phyloP scores from a whole-genome alignment of 106 monocot genomes.

The Iris macrosiphon region DNA sequence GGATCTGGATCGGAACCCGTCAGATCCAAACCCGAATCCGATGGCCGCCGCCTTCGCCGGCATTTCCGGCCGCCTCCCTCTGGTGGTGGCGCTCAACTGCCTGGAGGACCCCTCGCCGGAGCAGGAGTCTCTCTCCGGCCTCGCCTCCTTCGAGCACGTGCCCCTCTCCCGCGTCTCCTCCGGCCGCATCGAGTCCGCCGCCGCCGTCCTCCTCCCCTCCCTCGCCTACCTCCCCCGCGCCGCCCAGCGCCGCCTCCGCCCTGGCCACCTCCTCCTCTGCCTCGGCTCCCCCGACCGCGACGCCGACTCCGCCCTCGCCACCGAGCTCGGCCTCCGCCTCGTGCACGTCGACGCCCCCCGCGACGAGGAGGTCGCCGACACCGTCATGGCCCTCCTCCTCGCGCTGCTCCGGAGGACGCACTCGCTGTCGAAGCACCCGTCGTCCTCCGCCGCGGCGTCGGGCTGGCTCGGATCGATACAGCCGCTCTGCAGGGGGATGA shows the following conservation, averaged over 20 bases:
- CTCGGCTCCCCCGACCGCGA: constrained; percentile 82
- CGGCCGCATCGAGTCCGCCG: constrained; percentile 68
- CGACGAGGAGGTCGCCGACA: constrained; percentile 89
- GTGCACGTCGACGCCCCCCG: constrained; percentile 77
- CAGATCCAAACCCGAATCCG: constrained; percentile 11
- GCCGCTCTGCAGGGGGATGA: constrained; percentile 85
- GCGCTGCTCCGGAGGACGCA: constrained; percentile 72
- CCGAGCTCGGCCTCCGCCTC: constrained; percentile 78
- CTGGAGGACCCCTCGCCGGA: constrained; percentile 75
- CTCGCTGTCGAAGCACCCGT: constrained; percentile 54
- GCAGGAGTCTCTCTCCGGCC: constrained; percentile 45
- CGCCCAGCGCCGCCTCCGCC: constrained; percentile 80
- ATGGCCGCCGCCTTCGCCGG: constrained; percentile 9
- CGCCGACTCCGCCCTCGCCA: constrained; percentile 75
- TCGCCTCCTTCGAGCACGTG: constrained; percentile 79
- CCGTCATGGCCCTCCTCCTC: constrained; percentile 85
- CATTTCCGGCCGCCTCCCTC: too few relatives aligned
- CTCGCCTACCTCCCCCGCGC: constrained; percentile 89
- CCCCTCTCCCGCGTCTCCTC: constrained; percentile 49
- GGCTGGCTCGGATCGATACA: constrained; percentile 84
- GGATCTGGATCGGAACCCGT: too few relatives aligned
- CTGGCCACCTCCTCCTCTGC: constrained; percentile 85
- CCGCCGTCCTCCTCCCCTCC: constrained; percentile 69
- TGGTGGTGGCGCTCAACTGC: constrained; percentile 87
- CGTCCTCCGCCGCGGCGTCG: constrained; percentile 52